Evolutionary conservation across 73 alveolate species (phyloP), one percentile per base, ranked within the genome.

Genomic region (Tetrahymena borealis): DNA sequence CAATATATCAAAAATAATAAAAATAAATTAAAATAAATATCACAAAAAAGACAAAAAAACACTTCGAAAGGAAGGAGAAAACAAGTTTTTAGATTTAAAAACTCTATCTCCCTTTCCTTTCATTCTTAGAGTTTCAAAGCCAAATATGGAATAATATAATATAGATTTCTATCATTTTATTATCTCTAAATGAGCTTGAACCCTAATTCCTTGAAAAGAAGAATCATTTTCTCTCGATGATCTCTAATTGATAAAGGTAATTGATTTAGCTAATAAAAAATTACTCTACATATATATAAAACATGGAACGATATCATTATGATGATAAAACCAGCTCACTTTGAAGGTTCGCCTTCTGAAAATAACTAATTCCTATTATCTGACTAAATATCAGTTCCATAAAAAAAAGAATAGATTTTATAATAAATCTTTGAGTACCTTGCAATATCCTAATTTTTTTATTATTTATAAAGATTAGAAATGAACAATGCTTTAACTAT

Each of bases 291-390:
- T 20, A 60, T 3, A 9, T n/a, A 60, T 60, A 35, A 24, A 60
- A 60, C 10, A 60, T 60, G 85, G 85, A 60, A 60, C 85, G 28
- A 60, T 35, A 60, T 60, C 85, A 60, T 7, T 60, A 60, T 60
- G 85, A 60, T 60, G 85, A 60, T 60, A 60, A 60, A 60, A 24
- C 85, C 85, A 60, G 85, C 85, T 60, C 85, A 60, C 85, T 60
- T 60, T 60, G 85, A 60, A 60, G 85, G 85, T 28, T 60, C 85
- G 85, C 85, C 85, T 60, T 60, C 85, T 60, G 85, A 60, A 60
- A 60, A 60, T 24, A 60, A 18, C 85, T n/a, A 39, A 39, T 60
- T 60, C 85, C 85, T 60, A 60, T 60, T 15, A 18, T n/a, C 85
- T 60, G 85, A 60, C 85, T 24, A 60, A 60, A 0, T 60, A 60